Evolutionary conservation across 495 filamentous ascomycete genomes (phyloP), one percentile per base, ranked within the genome.

Genomic region (Xanthoparmelia taractica): DNA sequence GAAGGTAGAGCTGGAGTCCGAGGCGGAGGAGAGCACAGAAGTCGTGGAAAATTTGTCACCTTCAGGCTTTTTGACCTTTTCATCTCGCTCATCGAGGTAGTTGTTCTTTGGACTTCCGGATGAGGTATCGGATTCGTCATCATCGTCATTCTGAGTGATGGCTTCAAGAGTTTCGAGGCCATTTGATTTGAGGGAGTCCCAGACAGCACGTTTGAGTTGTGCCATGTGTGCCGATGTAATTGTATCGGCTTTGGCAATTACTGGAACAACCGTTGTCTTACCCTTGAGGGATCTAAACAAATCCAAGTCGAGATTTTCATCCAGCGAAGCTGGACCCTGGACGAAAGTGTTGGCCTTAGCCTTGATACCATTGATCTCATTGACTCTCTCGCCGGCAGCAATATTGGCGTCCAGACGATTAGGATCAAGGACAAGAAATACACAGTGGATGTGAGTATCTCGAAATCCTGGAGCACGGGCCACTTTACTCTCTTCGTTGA

Each of bases 401-500:
- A 94, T 84, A 69, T 92, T 96, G 57, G 85, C 79, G 70, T 95
- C 91, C 36, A 98, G 84, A 47, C 90, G 88, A 25, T 86, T 82
- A 15, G 94, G 94, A 71, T 98, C 94, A 58, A 98, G 84, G 52
- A 98, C 79, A 59, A 96, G 79, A 74, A 98, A 96, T 61, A 92
- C 94, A 61, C 91, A 95, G 72, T 98, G 94, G 68, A 98, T 94
- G 73, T 98, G 94, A 52, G 93, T 96, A 79, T 98, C 94, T 68
- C 89, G 89, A 69, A 89, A 88, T 65, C 92, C 94, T 25, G 94
- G 92, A 59, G 92, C 90, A 67, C 94, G 87, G 57, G 96, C 78
- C 41, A 98, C 92, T 79, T 96, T 97, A 82, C 95, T 96, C 80
- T 98, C 94, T 76, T 98, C 94, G 40, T 85, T 87, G 73, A 97